Conservation (phyloP, 257 asterid genomes). For the Solanum piurae region DNA sequence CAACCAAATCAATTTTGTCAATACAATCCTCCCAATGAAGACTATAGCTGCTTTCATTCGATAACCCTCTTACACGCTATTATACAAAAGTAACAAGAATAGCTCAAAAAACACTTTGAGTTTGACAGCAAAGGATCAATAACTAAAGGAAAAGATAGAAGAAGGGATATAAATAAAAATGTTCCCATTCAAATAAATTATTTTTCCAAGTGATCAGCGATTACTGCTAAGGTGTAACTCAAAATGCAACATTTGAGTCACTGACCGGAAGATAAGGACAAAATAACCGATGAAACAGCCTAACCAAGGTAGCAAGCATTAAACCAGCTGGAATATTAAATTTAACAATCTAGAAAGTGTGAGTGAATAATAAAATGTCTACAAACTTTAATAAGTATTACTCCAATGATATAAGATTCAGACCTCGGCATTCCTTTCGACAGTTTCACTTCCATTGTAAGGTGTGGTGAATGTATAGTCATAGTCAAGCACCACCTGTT, state of each 20-base stretch:
- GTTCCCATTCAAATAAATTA: not conserved
- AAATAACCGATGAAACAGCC: not conserved
- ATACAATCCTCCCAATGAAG: conserved; percentile 69
- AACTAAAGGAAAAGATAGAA: not conserved
- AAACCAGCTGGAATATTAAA: not conserved
- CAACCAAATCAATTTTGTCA: conserved; percentile 73
- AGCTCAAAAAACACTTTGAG: not conserved
- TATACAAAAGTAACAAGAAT: conserved; percentile 21
- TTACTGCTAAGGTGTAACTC: not conserved
- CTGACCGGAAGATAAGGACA: not conserved
- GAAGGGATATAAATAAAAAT: not conserved
- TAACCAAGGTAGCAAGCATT: not conserved
- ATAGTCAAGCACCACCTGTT: conserved; percentile 84
- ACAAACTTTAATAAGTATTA: not conserved
- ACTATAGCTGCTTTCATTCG: conserved; percentile 26
- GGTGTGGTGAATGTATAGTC: conserved; percentile 98
- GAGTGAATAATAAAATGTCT: not conserved
- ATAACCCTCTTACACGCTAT: conserved; percentile 42
- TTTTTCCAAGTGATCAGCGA: not conserved
- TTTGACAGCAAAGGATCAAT: not conserved
- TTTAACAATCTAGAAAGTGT: not conserved
- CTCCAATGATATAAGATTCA: conserved; percentile 11
- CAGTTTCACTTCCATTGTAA: conserved; percentile 58
- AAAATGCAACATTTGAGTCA: not conserved
- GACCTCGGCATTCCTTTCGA: conserved; percentile 55